These are phyloP conservation scores for Yarrowia sp. DNA, from an alignment of 805 yeast genomes.

Conservation along the genomic window DNA sequence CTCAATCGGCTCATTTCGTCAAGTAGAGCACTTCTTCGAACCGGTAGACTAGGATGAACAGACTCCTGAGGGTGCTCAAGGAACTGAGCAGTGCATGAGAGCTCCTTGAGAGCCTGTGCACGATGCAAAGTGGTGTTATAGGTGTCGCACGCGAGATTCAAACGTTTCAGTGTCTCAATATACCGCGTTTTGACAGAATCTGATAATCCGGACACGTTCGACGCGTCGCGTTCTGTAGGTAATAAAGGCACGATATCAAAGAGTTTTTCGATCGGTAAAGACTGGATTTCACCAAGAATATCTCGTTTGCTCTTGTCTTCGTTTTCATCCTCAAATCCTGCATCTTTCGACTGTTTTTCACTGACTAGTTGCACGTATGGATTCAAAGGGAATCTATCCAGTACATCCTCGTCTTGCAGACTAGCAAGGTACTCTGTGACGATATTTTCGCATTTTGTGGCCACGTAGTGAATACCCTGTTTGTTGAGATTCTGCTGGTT, in stretches of 20 bases:
- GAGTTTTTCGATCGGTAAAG: slow-evolving; percentile 3
- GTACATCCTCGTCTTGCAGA: slow-evolving; percentile 1
- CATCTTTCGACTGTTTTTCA: background rate
- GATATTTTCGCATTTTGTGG: slow-evolving; percentile 39
- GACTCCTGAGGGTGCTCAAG: slow-evolving; percentile 22
- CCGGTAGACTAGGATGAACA: slow-evolving; percentile 10
- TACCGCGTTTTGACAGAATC: background rate
- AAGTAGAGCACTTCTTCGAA: slow-evolving; percentile 12
- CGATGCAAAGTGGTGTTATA: slow-evolving; percentile 7
- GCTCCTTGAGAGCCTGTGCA: slow-evolving; percentile 25
- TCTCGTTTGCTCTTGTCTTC: background rate
- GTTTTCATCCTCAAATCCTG: background rate
- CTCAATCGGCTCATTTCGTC: slow-evolving; percentile 29
- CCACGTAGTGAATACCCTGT: slow-evolving; percentile 8
- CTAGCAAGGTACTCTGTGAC: slow-evolving; percentile 2
- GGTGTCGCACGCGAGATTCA: slow-evolving; percentile 15
- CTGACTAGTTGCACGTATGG: slow-evolving; percentile 20
- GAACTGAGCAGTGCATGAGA: slow-evolving; percentile 4
- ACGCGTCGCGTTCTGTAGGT: slow-evolving; percentile 34
- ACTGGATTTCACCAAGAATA: slow-evolving; percentile 15
- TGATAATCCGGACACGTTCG: slow-evolving; percentile 6
- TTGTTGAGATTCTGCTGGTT: slow-evolving; percentile 13
- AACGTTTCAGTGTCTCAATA: background rate
- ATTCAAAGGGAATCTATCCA: slow-evolving; percentile 13
- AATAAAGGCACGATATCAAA: slow-evolving; percentile 16